Evolutionary conservation across 2,329 filamentous ascomycete genomes (phyloP), one percentile per base, ranked within the genome.

Genomic region (Daldinia sp.): DNA sequence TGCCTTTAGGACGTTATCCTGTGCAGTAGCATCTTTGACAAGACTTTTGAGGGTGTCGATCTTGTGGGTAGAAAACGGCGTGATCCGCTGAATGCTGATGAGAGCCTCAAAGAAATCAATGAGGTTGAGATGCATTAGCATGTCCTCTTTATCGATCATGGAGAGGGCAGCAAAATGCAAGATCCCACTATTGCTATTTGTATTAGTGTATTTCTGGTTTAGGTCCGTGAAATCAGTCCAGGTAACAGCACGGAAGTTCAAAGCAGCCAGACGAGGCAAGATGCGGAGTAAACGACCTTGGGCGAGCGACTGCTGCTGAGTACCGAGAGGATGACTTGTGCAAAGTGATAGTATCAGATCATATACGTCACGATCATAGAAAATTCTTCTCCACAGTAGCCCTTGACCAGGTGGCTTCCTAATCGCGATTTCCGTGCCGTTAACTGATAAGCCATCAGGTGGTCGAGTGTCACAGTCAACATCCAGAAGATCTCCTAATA

Each of bases 21-120:
- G 70, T 2, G 71, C 73, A 1, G 78, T 76, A 30, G 85, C 86
- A 15, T 81, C 77, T 37, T 73, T 74, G n/a, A 87, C 74, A 3
- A 88, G 66, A 7, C 75, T 76, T 30, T 79, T 76, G 2, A 84
- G 75, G 6, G 79, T 74, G 3, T 74, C 76, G 20, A 83, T 78
- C 63, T 80, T 80, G 58, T 79, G 77, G 0, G 77, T 77, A 60
- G 72, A 79, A 56, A 76, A 80, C 13, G 77, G 78, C 0, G 82
- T 79, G 4, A 84, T 75, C 13, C 84, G 78, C 79, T 87, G 81
- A 37, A 85, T 78, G 56, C 81, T 83, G 30, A 88, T 76, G 20
- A 88, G 78, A 6, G 79, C 78, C 77, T 87, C 84, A 71, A 85
- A 85, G 66, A 87, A 88, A 68, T 87, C 84, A n/a, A 86, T 76